phyloP scores from a whole-genome alignment of 1,284 basidiomycete species.

The Malassezia restricta region DNA sequence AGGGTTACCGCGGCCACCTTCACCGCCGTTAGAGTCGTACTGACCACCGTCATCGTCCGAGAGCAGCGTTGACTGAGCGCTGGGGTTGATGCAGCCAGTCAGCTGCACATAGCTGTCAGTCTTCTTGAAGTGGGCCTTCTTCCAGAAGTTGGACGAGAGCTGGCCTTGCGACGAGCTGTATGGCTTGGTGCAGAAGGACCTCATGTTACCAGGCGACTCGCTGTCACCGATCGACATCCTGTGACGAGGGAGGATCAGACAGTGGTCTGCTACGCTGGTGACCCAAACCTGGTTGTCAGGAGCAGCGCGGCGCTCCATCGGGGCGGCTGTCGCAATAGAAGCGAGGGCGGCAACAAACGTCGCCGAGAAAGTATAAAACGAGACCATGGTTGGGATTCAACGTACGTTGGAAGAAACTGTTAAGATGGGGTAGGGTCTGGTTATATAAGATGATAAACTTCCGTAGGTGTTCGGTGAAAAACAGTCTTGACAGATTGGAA shows the following conservation, averaged over 20 bases:
- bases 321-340: constrained; percentile 4
- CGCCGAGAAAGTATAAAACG: constrained; percentile 3
- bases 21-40: constrained; percentile 41
- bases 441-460: too few species aligned
- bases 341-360: neutral
- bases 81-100: constrained; percentile 23
- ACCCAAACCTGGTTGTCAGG: constrained; percentile 15
- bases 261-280: constrained; percentile 15
- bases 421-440: too few species aligned
- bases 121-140: constrained; percentile 19
- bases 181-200: constrained; percentile 12
- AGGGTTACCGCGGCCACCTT: constrained; percentile 37
- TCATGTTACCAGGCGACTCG: constrained; percentile 14
- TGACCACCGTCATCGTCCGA: constrained; percentile 35
- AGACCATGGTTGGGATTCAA: neutral
- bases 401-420: too few species aligned
- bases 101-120: constrained; percentile 17
- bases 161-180: constrained; percentile 13
- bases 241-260: constrained; percentile 14
- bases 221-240: constrained; percentile 14
- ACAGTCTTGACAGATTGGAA: too few species aligned
- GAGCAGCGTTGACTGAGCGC: constrained; percentile 14
- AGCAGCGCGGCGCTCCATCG: constrained; percentile 5
- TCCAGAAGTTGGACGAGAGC: constrained; percentile 15
- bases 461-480: neutral